Percentiles rank a stretch among this genome's conserved stretches.
Evolutionary conservation across 2,329 filamentous ascomycete species (phyloP).

Genomic region (Chrysoporthe austroafricana): DNA sequence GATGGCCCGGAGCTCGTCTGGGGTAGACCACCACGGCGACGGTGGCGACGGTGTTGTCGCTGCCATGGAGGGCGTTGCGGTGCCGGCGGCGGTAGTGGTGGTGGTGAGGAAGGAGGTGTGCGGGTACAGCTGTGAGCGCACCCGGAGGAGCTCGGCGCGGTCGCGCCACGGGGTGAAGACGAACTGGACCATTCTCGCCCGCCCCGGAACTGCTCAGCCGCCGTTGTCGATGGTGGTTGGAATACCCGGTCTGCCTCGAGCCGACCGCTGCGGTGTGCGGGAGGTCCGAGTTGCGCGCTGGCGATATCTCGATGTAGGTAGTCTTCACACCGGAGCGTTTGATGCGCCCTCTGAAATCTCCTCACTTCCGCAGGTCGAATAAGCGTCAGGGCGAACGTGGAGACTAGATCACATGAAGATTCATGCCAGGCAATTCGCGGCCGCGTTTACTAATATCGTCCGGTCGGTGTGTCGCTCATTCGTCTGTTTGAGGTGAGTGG

Average conservation of each 20-base stretch:
- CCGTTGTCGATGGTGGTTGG: neutral
- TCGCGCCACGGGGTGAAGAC: constrained; percentile 75
- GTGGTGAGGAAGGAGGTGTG: constrained; percentile 23
- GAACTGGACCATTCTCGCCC: constrained; percentile 65
- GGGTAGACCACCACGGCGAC: constrained; percentile 14
- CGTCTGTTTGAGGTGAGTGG: neutral
- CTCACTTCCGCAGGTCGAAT: too few species aligned
- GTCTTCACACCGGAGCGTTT: too few species aligned
- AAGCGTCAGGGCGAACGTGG: neutral
- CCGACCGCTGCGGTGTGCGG: too few species aligned
- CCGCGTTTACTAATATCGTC: neutral
- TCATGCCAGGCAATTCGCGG: neutral
- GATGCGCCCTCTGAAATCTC: too few species aligned
- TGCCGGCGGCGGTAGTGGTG: neutral
- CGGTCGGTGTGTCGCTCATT: neutral
- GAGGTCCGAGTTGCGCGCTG: too few species aligned
- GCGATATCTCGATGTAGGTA: too few species aligned
- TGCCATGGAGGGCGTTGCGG: neutral
- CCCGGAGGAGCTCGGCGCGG: constrained; percentile 65
- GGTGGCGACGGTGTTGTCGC: constrained; percentile 25
- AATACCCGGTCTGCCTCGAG: neutral
- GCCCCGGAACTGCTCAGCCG: constrained; percentile 26
- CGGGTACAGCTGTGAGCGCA: constrained; percentile 68
- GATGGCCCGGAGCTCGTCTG: constrained; percentile 29
- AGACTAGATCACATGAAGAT: neutral